Evolutionary conservation across 2,329 filamentous ascomycete genomes (phyloP).

Genomic region (Talaromyces islandicus): DNA sequence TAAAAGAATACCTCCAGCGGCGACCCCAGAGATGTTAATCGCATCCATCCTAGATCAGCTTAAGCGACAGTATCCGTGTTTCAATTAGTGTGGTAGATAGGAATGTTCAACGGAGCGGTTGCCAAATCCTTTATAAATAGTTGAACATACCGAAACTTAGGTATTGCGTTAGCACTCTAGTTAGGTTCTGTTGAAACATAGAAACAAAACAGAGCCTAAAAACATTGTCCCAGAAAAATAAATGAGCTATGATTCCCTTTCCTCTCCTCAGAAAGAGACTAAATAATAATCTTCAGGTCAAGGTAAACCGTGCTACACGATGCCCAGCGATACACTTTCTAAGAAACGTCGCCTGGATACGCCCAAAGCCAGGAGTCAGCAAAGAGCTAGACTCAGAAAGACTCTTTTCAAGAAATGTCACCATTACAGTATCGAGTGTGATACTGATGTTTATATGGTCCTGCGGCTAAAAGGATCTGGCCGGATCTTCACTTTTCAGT

Average conservation of each 20-base stretch:
- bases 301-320: background rate
- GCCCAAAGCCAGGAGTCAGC: background rate
- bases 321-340: background rate
- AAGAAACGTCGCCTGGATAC: background rate
- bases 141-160: too few relatives aligned
- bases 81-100: too few relatives aligned
- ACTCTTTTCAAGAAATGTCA: conserved; percentile 1
- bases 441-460: conserved; percentile 1
- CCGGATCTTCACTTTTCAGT: conserved; percentile 1
- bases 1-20: background rate
- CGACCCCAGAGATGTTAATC: background rate
- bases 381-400: background rate
- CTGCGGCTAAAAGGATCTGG: background rate
- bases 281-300: too few relatives aligned
- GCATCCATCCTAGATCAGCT: background rate
- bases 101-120: too few relatives aligned
- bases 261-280: too few relatives aligned
- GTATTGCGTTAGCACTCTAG: too few relatives aligned
- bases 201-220: too few relatives aligned
- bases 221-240: too few relatives aligned
- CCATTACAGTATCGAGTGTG: background rate
- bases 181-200: too few relatives aligned
- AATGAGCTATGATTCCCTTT: too few relatives aligned
- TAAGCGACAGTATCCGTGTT: too few relatives aligned
- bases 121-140: too few relatives aligned